Conservation (phyloP, 176 grass and related monocot species). For the Aegilops longissima region DNA sequence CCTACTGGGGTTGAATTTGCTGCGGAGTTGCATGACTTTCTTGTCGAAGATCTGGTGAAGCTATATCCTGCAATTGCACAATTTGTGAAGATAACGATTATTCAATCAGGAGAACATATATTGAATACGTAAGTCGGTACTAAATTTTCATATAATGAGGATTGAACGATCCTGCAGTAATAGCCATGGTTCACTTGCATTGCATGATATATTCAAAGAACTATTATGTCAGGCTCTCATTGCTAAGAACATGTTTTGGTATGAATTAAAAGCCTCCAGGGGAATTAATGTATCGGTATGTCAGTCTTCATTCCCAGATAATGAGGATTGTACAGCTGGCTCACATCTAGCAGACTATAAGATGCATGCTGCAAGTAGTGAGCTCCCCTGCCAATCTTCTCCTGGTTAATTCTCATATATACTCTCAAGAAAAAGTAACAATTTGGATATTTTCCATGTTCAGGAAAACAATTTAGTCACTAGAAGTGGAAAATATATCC, state of each 20-base stretch:
- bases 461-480: neutral
- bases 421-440: neutral
- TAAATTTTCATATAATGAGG: constrained; percentile 21
- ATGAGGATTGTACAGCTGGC: neutral
- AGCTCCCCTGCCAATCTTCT: neutral
- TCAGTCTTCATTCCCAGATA: neutral
- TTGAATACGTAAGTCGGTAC: constrained; percentile 75
- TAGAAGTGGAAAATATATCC: neutral
- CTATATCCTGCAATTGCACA: constrained; percentile 68
- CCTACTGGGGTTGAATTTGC: constrained; percentile 98
- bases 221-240: neutral
- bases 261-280: neutral
- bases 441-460: neutral
- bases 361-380: neutral
- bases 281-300: neutral
- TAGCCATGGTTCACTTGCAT: constrained; percentile 12
- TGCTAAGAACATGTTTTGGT: neutral
- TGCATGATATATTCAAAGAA: neutral
- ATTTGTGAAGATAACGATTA: constrained; percentile 87
- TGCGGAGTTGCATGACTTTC: constrained; percentile 96
- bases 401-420: neutral
- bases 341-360: neutral
- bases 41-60: constrained; percentile 86
- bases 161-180: constrained; percentile 8
- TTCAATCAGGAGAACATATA: constrained; percentile 85